Evolutionary conservation across 352 stramenopile genomes (phyloP), one percentile per base, ranked within the genome.

Genomic region (Pythium aphanidermatum): DNA sequence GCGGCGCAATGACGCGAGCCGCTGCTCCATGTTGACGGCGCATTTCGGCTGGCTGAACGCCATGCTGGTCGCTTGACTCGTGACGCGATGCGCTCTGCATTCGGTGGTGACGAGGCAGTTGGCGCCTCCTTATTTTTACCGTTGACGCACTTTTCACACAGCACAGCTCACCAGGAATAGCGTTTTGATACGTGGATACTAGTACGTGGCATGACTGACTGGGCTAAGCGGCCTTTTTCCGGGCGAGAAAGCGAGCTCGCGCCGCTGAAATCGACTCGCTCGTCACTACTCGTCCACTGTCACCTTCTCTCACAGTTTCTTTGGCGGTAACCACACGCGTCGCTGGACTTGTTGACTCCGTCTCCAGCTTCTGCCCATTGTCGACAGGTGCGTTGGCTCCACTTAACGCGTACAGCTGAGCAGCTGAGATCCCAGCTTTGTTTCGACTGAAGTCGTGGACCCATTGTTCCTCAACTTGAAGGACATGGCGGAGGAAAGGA

Each of bases 21-120:
- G 77, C 56, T 92, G 74, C 57, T 94, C 77, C 82, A 92, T 91
- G 55, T 86, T 94, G 37, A 86, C 64, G 9, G 80, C 80, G 42
- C 80, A 92, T 77, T 89, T 83, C 17, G 78, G 81, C 23, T 71
- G 63, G 33, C 72, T 84, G n/a, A 90, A 74, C 37, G 74, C 67
- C 74, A 90, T 90, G 25, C 7, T 32, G 34, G 19, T 8, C 5
- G 25, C 36, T 2, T 31, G 13, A 16, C 7, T 47, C 12, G 7
- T 20, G n/a, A n/a, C n/a, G n/a, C n/a, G n/a, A n/a, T n/a, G n/a
- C n/a, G n/a, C n/a, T n/a, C n/a, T n/a, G n/a, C n/a, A n/a, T n/a
- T n/a, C n/a, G n/a, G n/a, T n/a, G n/a, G n/a, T n/a, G n/a, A n/a
- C n/a, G n/a, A n/a, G n/a, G n/a, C n/a, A n/a, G n/a, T n/a, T n/a